Evolutionary conservation across 2,329 filamentous ascomycete genomes (phyloP), one percentile per base, ranked within the genome.

Genomic region (Monosporascus sp.): DNA sequence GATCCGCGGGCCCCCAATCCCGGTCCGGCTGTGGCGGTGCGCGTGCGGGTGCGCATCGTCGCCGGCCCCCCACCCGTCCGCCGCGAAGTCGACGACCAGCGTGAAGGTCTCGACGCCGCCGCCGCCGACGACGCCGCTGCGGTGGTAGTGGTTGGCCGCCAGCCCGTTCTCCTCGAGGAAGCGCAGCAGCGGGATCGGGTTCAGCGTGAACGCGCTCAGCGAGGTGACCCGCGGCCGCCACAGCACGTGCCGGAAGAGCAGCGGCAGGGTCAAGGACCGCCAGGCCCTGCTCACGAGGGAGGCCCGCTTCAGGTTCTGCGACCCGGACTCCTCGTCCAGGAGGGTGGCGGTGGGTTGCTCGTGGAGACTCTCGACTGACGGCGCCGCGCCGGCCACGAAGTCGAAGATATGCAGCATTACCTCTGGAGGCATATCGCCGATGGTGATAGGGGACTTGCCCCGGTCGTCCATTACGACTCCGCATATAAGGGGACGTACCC

Each of bases 371-470:
- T 60, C 62, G 44, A 74, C 67, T 0, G 83, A 82, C 14, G 78
- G 77, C 9, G 80, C 74, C 2, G 72, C 64, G 0, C 62, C 61
- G 59, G 80, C 76, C 47, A 88, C 72, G 60, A 76, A 77, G n/a
- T 67, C 69, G 60, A 88, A 74, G 58, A 88, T 78, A 3, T 80
- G 73, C 50, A 77, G 66, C 22, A 86, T 68, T 46, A 88, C 70
- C 69, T 89, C 86, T 57, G 80, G 81, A 2, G 85, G 86, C 20
- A 88, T 74, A 26, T 61, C 51, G 26, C 70, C 56, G 62, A 73
- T 66, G 5, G 22, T 50, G 20, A 37, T 17, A 5, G 20, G 20
- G 45, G 49, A 37, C 51, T 16, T 31, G 16, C 16, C 24, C 40
- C 35, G 2, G 20, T 51, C 16, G 37, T 48, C 26, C 43, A 54